Percentiles rank a stretch among this genome's conserved stretches.
These are phyloP conservation scores for Petunia axillaris DNA, from an alignment of 257 asterid species.

Conservation along the genomic window DNA sequence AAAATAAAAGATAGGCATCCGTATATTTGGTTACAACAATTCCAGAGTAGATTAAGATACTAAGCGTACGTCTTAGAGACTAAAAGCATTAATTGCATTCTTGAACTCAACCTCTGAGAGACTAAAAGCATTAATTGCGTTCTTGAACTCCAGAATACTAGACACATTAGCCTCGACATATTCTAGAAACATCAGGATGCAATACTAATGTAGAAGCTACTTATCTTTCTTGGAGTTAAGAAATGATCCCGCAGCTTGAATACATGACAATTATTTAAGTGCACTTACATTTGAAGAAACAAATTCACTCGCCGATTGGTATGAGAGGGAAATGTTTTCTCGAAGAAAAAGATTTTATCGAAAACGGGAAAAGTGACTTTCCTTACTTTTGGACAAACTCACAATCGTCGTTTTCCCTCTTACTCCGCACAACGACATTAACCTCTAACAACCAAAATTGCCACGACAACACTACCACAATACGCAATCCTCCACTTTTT, in stretches of 20 bases:
- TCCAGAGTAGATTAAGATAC: background rate
- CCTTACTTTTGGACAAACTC: background rate
- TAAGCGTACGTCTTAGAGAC: background rate
- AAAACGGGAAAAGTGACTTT: background rate
- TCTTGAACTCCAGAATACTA: constrained; percentile 13
- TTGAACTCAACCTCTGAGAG: constrained; percentile 9
- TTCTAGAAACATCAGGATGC: background rate
- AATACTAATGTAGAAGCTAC: constrained; percentile 12
- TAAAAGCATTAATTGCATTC: background rate
- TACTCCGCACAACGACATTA: background rate
- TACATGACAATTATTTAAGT: background rate
- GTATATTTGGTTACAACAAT: constrained; percentile 11
- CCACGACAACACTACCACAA: background rate
- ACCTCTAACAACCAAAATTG: background rate
- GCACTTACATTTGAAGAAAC: constrained; percentile 13
- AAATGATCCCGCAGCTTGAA: background rate
- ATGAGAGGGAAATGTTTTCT: background rate
- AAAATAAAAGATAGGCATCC: background rate
- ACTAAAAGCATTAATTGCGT: background rate
- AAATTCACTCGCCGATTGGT: background rate
- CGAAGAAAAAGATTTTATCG: background rate
- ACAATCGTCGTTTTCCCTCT: background rate
- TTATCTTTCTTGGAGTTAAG: background rate
- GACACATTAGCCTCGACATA: constrained; percentile 17
- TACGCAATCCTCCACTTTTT: background rate